Evolutionary conservation across 2,329 filamentous ascomycete species (phyloP), one percentile per base, ranked within the genome.

Genomic region (Pestalotiopsis sp.): DNA sequence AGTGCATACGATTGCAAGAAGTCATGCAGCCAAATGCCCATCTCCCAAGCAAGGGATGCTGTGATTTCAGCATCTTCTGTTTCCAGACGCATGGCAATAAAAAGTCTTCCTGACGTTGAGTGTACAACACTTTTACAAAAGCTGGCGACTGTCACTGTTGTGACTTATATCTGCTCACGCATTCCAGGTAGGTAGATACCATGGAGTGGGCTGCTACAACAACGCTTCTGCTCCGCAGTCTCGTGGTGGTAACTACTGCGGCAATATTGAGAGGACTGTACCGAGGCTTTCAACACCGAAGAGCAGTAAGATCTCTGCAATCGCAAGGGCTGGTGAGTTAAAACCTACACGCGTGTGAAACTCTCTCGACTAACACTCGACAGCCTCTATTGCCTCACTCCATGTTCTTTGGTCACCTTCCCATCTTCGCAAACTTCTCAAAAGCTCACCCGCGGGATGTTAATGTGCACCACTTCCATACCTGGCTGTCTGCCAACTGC

Each of bases 331-430:
- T 49, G 1, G 41, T n/a, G 41, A 49, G 41, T 49, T n/a, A 14
- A n/a, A 45, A 6, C 41, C 17, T 45, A 45, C 13, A n/a, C 13
- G n/a, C 1, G 3, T 36, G 14, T n/a, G 41, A 2, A 6, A n/a
- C 7, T 2, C 7, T 3, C 13, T n/a, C 17, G 3, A 45, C 2
- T n/a, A 49, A n/a, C 14, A 6, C 64, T 49, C 3, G 41, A n/a
- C 14, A 77, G 76, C 74, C 75, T 9, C 58, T 77, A 14, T 59
- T 76, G 57, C 74, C 75, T 63, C 75, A 78, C 67, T 78, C 76
- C 5, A 39, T 66, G 17, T 39, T 76, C 3, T 74, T 72, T 14
- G 76, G 76, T 6, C 76, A 78, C 67, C 57, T 78, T 4, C 65
- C 64, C 1, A 69, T 78, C 27, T 70, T 77, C 13, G 72, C 55